phyloP scores from a whole-genome alignment of 148 eudicot genomes.

The Rheum nobile region DNA sequence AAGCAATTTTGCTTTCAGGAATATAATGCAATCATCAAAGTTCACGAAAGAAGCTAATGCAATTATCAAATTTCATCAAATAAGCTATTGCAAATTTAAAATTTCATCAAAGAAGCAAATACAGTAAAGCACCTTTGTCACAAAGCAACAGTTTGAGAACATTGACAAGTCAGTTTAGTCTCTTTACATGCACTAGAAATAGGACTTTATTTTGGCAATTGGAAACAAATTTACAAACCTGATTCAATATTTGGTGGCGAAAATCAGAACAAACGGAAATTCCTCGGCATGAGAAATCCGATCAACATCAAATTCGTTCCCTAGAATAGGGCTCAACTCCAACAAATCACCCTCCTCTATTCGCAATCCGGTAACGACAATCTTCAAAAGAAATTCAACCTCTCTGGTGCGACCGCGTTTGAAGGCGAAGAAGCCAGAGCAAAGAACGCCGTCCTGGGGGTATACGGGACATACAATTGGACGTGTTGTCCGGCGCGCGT shows the following conservation, averaged over 20 bases:
- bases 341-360: conserved; percentile 53
- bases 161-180: too few relatives aligned
- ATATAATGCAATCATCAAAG: background rate
- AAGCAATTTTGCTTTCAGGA: background rate
- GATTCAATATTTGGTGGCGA: conserved; percentile 91
- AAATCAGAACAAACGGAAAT: conserved; percentile 47
- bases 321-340: conserved; percentile 54
- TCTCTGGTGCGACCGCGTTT: conserved; percentile 30
- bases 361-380: conserved; percentile 62
- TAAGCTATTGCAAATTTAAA: too few relatives aligned
- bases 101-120: too few relatives aligned
- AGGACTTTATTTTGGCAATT: too few relatives aligned
- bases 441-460: conserved; percentile 46
- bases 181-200: too few relatives aligned
- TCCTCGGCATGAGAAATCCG: conserved; percentile 48
- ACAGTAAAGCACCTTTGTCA: too few relatives aligned
- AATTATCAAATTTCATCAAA: too few relatives aligned
- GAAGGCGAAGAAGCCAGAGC: conserved; percentile 74
- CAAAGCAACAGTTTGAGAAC: too few relatives aligned
- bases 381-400: conserved; percentile 66
- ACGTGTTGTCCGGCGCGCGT: conserved; percentile 63
- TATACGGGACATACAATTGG: conserved; percentile 49
- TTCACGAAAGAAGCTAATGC: too few relatives aligned
- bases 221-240: conserved; percentile 28
- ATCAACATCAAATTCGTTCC: conserved; percentile 53